Evolutionary conservation across 768 basidiomycete species (phyloP), one percentile per base, ranked within the genome.

Genomic region (Hygrocybe coccinea): DNA sequence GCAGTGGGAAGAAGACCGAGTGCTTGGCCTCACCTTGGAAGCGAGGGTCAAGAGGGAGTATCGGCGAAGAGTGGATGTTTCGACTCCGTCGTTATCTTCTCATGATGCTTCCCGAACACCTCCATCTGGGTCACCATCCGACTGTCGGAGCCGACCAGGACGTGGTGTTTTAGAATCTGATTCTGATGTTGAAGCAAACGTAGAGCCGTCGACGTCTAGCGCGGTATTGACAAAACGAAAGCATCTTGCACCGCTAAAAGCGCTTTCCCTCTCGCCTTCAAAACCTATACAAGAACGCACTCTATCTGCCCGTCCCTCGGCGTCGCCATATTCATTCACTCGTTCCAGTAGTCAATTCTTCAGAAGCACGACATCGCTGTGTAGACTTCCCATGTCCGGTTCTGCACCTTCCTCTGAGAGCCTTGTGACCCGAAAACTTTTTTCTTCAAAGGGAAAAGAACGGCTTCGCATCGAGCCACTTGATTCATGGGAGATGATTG

Each of bases 401-500:
- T 57, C 64, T 34, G 22, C 69, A 22, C 66, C 67, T 38, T 64
- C 65, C 2, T 35, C n/a, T 37, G 75, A 76, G 33, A 65, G 58
- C 43, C 65, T 70, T 21, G 50, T 69, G 5, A 65, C 73, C 15
- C 68, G 74, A 1, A 73, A 66, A 50, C 56, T 77, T 19, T 73
- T 77, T 59, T 62, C 68, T n/a, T 60, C 64, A 36, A 75, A 72
- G 65, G 76, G 71, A 44, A 80, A 72, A 65, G 76, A 73, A 56
- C 72, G 68, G 4, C 22, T 29, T 14, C 57, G 57, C 5, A 54
- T 47, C 39, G 76, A 77, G 55, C 59, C 68, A 6, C 55, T 76
- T 25, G 74, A 79, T 14, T 51, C 69, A 11, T 81, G 80, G 80
- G 79, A 80, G 60, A 67, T 79, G n/a, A 59, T 81, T 2, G 68